Conservation (phyloP, 2,329 filamentous ascomycete species). For the Didymella segeticola region DNA sequence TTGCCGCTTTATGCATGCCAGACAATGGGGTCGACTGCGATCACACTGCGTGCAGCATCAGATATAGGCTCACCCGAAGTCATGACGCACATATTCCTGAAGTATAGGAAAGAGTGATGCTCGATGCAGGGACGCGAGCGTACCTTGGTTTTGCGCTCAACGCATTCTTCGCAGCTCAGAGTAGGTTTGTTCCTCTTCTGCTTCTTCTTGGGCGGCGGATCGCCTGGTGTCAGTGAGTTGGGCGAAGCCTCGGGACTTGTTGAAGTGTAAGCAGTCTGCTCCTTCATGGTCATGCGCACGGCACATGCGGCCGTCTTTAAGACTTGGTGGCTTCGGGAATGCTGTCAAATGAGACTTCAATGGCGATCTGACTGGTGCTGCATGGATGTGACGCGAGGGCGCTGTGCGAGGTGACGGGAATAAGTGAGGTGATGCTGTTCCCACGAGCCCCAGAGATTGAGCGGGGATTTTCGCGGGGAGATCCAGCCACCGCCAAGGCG, state of each 20-base stretch:
- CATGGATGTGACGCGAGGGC: conserved; percentile 30
- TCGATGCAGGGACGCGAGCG: conserved; percentile 27
- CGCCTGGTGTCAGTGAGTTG: conserved; percentile 21
- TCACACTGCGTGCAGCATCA: conserved; percentile 66
- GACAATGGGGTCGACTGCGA: conserved; percentile 66
- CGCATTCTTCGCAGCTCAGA: conserved; percentile 78
- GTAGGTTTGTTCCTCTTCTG: conserved; percentile 87
- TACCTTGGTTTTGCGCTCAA: conserved; percentile 83
- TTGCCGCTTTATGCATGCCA: conserved; percentile 74
- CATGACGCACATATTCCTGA: conserved; percentile 5
- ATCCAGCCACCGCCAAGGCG: conserved; percentile 28
- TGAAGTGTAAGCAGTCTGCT: conserved; percentile 24
- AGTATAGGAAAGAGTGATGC: neutral
- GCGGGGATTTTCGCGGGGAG: conserved; percentile 21
- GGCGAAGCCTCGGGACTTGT: conserved; percentile 27
- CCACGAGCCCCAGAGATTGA: conserved; percentile 25
- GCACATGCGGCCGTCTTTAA: conserved; percentile 6
- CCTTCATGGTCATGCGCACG: conserved; percentile 20
- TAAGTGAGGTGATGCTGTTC: conserved; percentile 32
- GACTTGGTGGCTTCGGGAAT: conserved; percentile 3
- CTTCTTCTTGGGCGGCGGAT: conserved; percentile 65
- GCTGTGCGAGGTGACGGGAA: conserved; percentile 35
- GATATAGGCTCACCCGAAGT: neutral
- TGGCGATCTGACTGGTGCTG: conserved; percentile 18
- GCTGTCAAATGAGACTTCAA: neutral